Evolutionary conservation across 768 basidiomycete genomes (phyloP).

Genomic region (Piloderma croceum): DNA sequence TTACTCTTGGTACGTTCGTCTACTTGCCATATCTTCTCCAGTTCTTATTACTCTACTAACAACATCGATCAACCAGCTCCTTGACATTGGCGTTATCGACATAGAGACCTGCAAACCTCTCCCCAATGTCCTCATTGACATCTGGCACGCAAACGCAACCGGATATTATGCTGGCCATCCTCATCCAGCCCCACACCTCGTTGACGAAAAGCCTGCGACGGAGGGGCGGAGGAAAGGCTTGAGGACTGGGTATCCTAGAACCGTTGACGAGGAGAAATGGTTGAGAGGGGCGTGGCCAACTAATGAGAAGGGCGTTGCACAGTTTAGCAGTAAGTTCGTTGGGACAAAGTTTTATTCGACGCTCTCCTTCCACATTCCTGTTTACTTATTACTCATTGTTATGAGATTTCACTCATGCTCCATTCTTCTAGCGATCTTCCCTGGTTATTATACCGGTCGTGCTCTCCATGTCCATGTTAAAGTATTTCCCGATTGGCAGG

Average conservation of each 20-base stretch:
- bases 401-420: neutral
- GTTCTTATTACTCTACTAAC: conserved; percentile 1
- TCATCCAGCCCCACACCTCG: conserved; percentile 37
- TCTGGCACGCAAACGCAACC: conserved; percentile 56
- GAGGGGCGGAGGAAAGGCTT: conserved; percentile 42
- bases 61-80: conserved; percentile 28
- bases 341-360: no score
- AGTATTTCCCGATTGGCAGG: conserved; percentile 45
- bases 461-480: conserved; percentile 53
- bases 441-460: conserved; percentile 52
- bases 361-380: no score
- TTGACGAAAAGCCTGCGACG: conserved; percentile 40
- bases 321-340: conserved; percentile 49
- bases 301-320: conserved; percentile 45
- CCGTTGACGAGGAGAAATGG: conserved; percentile 38
- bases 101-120: conserved; percentile 51
- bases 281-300: conserved; percentile 52
- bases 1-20: conserved; percentile 36
- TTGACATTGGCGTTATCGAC: conserved; percentile 55
- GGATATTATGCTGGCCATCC: conserved; percentile 53
- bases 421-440: conserved; percentile 40
- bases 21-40: neutral
- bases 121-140: conserved; percentile 52
- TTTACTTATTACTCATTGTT: neutral
- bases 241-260: conserved; percentile 40